Conservation (phyloP, 306 rosid species). For the Phaseolus lunatus region DNA sequence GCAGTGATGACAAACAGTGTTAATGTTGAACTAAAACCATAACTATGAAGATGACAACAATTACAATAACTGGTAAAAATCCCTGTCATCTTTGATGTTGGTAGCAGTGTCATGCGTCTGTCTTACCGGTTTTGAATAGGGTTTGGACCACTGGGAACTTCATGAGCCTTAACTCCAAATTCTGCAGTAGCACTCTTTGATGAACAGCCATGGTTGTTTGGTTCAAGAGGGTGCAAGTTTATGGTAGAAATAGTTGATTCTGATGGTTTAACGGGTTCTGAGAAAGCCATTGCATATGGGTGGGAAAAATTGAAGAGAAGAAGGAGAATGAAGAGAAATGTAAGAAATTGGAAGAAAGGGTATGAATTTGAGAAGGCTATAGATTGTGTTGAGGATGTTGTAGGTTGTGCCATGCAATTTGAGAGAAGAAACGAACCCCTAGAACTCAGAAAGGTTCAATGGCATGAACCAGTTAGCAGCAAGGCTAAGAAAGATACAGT, state of each 20-base stretch:
- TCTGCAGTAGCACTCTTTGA: slow-evolving; percentile 28
- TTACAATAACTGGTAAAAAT: slow-evolving; percentile 39
- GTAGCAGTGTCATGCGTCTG: background rate
- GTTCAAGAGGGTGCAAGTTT: slow-evolving; percentile 52
- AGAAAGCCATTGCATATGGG: slow-evolving; percentile 53
- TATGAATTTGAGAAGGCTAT: slow-evolving; percentile 50
- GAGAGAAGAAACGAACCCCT: slow-evolving; percentile 77
- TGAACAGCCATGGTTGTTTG: background rate
- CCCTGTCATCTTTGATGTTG: slow-evolving; percentile 37
- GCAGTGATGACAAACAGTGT: slow-evolving; percentile 42
- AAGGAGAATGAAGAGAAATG: slow-evolving; percentile 56
- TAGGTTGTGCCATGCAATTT: slow-evolving; percentile 79
- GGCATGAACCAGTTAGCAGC: slow-evolving; percentile 72
- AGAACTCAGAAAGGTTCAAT: slow-evolving; percentile 78
- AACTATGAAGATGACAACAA: slow-evolving; percentile 43
- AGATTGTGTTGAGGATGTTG: slow-evolving; percentile 47
- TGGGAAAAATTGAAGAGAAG: slow-evolving; percentile 49
- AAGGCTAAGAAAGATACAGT: slow-evolving; percentile 46
- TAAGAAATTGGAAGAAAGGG: slow-evolving; percentile 48
- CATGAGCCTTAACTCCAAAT: slow-evolving; percentile 68
- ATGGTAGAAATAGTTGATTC: slow-evolving; percentile 43
- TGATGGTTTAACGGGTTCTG: slow-evolving; percentile 39
- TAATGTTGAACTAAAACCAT: slow-evolving; percentile 29
- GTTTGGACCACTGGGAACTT: slow-evolving; percentile 5
- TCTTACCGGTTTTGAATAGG: slow-evolving; percentile 47